Conservation (phyloP, 2,329 filamentous ascomycete genomes). For the Ceratocystis cacaofunesta region DNA sequence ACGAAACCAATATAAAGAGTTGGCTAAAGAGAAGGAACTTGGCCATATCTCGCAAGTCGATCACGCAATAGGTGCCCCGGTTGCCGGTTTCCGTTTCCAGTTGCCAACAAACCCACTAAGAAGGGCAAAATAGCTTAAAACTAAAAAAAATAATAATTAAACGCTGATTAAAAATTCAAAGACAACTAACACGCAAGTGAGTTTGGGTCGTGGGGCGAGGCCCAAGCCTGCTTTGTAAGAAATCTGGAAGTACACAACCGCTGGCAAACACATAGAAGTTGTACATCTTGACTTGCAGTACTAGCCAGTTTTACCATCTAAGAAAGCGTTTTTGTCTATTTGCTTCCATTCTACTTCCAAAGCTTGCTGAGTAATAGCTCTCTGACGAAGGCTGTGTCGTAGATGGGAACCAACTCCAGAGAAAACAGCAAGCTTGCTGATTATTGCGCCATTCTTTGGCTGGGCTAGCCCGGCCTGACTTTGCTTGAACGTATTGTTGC, state of each 20-base stretch:
- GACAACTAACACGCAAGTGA: neutral
- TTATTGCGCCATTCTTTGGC: too few relatives aligned
- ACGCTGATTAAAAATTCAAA: neutral
- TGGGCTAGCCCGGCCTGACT: too few relatives aligned
- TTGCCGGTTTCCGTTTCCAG: constrained; percentile 1
- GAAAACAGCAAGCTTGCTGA: too few relatives aligned
- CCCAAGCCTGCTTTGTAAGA: neutral
- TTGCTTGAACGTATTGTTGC: too few relatives aligned
- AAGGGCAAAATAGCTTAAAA: neutral
- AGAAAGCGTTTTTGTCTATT: too few relatives aligned
- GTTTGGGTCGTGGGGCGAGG: neutral
- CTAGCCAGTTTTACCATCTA: too few relatives aligned
- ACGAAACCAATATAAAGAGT: neutral
- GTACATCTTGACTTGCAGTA: neutral
- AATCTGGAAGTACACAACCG: neutral
- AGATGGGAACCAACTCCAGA: too few relatives aligned
- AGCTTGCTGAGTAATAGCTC: too few relatives aligned
- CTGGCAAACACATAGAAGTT: neutral
- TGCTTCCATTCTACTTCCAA: too few relatives aligned
- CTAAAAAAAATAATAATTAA: neutral
- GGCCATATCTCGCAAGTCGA: neutral
- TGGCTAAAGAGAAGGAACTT: neutral
- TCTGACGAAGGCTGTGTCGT: too few relatives aligned
- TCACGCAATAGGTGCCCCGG: constrained; percentile 7
- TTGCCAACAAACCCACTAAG: neutral